Base-by-base conservation (phyloP, 129 eudicot species). In the Chrysanthemum makinoi region DNA sequence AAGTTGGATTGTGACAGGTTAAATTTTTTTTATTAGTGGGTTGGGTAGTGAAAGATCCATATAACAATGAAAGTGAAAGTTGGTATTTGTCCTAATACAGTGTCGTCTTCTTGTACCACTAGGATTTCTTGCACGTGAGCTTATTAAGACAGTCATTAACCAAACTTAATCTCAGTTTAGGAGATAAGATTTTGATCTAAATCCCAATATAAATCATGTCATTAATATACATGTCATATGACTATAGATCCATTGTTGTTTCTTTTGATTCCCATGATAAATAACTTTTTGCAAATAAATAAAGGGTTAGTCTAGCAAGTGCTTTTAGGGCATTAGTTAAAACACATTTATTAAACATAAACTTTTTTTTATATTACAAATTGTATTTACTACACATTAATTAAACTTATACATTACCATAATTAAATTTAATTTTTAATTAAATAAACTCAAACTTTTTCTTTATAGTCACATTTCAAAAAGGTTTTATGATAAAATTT, bases 11-110 rank as follows among this genome's bases (percentile, higher is more conserved):
- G 35, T 30, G 71, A 60, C 22, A 19, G 9, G 20, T 33, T 62
- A 30, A 18, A 65, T 1, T 19, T 10, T 43, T 22, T 10, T 43
- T 22, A 53, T 54, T 28, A 58, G 73, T 65, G 79, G 73, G 67
- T 13, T 66, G 73, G 79, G 60, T 26, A 47, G 79, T 66, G 73
- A 66, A 35, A 75, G 79, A 43, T 65, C 66, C 73, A 75, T 55
- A 39, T 35, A 74, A 64, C 73, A 58, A 54, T 75, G 79, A 66
- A 16, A 46, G 11, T 16, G 67, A 75, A 44, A 55, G 66, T 14
- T 56, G 9, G 35, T 30, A 43, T 55, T 75, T 66, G 52, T 66
- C 19, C 0, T 30, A 26, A 18, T 54, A 66, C 24, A 52, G 7
- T 67, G 49, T 66, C 59, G 66, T 65, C 46, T 64, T 24, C 16